Conservation (phyloP, 1,284 basidiomycete species). For the Trichosporon faecale region DNA sequence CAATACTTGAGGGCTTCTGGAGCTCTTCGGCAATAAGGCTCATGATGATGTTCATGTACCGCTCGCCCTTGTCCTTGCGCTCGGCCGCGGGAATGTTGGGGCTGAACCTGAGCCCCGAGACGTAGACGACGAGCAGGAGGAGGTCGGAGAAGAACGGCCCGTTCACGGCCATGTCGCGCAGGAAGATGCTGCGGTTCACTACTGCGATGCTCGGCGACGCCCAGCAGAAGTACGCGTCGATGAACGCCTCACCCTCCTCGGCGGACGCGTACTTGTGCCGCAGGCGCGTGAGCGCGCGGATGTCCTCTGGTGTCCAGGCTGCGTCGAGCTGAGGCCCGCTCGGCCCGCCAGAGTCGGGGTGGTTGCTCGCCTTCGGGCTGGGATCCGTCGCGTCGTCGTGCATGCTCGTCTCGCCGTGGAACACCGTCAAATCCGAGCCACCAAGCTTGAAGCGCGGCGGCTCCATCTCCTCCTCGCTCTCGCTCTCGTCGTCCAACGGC, state of each 20-base stretch:
- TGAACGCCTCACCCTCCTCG: conserved; percentile 27
- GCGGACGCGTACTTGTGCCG: conserved; percentile 28
- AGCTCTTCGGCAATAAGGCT: conserved; percentile 27
- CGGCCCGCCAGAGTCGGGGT: not conserved
- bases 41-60: conserved; percentile 27
- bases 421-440: conserved; percentile 23
- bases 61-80: conserved; percentile 18
- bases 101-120: conserved; percentile 27
- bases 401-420: conserved; percentile 21
- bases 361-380: conserved; percentile 9
- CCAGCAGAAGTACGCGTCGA: conserved; percentile 31
- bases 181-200: conserved; percentile 23
- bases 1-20: conserved; percentile 23
- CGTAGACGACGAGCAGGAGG: conserved; percentile 28
- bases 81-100: conserved; percentile 24
- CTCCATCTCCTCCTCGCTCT: conserved; percentile 20
- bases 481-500: conserved; percentile 8
- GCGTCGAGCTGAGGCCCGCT: conserved; percentile 10
- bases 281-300: conserved; percentile 22
- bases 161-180: conserved; percentile 30
- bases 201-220: conserved; percentile 22
- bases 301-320: conserved; percentile 20
- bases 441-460: conserved; percentile 28
- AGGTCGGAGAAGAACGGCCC: conserved; percentile 30
- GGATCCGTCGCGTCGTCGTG: conserved; percentile 23